phyloP scores from a whole-genome alignment of 371 early-diverging fungal species.

The Mortierella sp. region DNA sequence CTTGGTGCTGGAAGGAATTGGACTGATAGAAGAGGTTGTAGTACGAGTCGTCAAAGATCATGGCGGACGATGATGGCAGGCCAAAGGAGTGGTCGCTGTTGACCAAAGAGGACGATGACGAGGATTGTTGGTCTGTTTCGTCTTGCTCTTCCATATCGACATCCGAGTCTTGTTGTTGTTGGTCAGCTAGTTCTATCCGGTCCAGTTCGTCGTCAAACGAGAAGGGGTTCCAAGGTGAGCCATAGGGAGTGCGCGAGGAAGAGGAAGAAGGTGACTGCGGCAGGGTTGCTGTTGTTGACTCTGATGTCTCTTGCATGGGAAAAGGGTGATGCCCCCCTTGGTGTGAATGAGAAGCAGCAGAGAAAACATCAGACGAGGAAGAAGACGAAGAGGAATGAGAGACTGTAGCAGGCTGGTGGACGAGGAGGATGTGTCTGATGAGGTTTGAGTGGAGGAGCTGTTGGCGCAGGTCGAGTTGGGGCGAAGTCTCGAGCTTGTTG shows the following conservation, averaged over 20 bases:
- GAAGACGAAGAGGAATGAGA: not conserved
- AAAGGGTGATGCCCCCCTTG: not conserved
- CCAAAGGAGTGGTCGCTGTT: not conserved
- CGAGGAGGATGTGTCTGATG: slow-evolving; percentile 50
- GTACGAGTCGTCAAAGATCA: slow-evolving; percentile 2
- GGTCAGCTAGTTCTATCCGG: slow-evolving; percentile 31
- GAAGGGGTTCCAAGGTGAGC: slow-evolving; percentile 33
- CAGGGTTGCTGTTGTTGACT: not conserved
- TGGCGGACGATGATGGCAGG: not conserved
- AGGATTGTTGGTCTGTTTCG: slow-evolving; percentile 6
- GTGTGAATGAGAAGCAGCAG: slow-evolving; percentile 6
- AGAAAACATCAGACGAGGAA: slow-evolving; percentile 4
- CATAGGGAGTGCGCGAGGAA: slow-evolving; percentile 12
- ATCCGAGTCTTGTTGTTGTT: slow-evolving; percentile 25
- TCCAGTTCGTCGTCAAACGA: slow-evolving; percentile 45
- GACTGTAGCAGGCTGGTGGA: slow-evolving; percentile 13
- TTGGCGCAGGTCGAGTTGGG: slow-evolving; percentile 53
- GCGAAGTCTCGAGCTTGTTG: slow-evolving; percentile 46
- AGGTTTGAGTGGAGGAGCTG: slow-evolving; percentile 54
- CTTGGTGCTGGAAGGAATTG: not conserved
- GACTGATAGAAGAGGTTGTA: not conserved
- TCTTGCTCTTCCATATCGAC: slow-evolving; percentile 35
- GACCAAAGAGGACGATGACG: slow-evolving; percentile 3
- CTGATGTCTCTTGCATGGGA: not conserved
- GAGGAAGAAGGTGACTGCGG: slow-evolving; percentile 27